phyloP scores from a whole-genome alignment of 805 yeast genomes.

The Schwanniomyces yamadae region DNA sequence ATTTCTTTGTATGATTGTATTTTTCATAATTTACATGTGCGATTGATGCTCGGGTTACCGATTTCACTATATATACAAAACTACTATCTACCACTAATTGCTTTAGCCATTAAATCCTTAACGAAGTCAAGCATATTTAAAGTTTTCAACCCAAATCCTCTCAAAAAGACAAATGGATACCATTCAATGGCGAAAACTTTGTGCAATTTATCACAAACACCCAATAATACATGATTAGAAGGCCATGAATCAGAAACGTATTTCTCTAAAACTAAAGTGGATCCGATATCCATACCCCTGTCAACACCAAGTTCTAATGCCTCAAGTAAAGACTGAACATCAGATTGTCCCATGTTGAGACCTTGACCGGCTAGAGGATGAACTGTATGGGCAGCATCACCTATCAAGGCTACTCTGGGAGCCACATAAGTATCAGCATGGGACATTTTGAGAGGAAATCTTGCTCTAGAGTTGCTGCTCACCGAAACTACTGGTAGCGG shows the following conservation, averaged over 20 bases:
- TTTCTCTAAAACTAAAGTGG: slow-evolving; percentile 75
- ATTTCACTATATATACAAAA: background rate
- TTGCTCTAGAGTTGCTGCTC: slow-evolving; percentile 66
- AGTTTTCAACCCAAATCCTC: slow-evolving; percentile 74
- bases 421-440: slow-evolving; percentile 89
- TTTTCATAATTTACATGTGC: too few relatives aligned
- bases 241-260: slow-evolving; percentile 85
- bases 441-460: slow-evolving; percentile 82
- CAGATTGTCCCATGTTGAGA: slow-evolving; percentile 94
- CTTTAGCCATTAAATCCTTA: slow-evolving; percentile 66
- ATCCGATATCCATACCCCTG: slow-evolving; percentile 88
- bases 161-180: slow-evolving; percentile 68
- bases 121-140: slow-evolving; percentile 63
- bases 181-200: slow-evolving; percentile 77
- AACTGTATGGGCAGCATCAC: slow-evolving; percentile 97
- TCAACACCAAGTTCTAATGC: slow-evolving; percentile 69
- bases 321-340: slow-evolving; percentile 67
- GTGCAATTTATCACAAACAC: slow-evolving; percentile 89
- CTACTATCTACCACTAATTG: slow-evolving; percentile 30
- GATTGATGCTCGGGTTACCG: background rate
- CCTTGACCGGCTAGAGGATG: slow-evolving; percentile 99
- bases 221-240: slow-evolving; percentile 73
- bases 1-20: too few relatives aligned
- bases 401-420: slow-evolving; percentile 87
- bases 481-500: slow-evolving; percentile 69